These are phyloP conservation scores for Hirsutella rhossiliensis DNA, from an alignment of 2,329 filamentous ascomycete species.

Conservation along the genomic window DNA sequence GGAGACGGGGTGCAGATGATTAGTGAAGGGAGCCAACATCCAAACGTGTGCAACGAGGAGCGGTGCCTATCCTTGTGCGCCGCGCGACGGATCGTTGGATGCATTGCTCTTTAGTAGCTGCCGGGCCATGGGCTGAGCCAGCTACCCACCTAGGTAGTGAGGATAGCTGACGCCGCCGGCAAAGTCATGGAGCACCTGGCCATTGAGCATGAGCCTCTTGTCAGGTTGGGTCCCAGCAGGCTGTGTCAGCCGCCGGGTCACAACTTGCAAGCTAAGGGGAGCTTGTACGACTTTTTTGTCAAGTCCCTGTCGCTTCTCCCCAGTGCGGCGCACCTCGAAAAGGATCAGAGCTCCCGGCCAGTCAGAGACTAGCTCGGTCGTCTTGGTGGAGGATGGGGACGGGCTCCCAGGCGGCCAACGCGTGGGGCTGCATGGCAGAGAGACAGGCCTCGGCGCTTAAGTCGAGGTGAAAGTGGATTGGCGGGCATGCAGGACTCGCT, in stretches of 20 bases:
- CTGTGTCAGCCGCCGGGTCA: neutral
- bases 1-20: neutral
- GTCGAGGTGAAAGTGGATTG: conserved; percentile 14
- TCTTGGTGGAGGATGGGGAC: conserved; percentile 10
- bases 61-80: neutral
- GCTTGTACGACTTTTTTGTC: conserved; percentile 1
- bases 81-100: neutral
- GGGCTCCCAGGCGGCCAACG: conserved; percentile 10
- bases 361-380: conserved; percentile 4
- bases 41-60: neutral
- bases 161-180: neutral
- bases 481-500: conserved; percentile 18
- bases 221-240: neutral
- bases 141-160: neutral
- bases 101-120: neutral
- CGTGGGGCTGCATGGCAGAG: conserved; percentile 34
- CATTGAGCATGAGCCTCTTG: neutral
- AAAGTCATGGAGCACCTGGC: neutral
- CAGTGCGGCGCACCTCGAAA: neutral
- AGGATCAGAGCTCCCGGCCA: conserved; percentile 4
- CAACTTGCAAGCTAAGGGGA: neutral
- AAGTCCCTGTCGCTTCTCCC: neutral
- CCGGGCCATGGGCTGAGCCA: neutral
- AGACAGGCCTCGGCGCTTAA: conserved; percentile 46
- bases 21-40: neutral